Evolutionary conservation across 2,329 filamentous ascomycete species (phyloP).

Genomic region (Xylariales sp.): DNA sequence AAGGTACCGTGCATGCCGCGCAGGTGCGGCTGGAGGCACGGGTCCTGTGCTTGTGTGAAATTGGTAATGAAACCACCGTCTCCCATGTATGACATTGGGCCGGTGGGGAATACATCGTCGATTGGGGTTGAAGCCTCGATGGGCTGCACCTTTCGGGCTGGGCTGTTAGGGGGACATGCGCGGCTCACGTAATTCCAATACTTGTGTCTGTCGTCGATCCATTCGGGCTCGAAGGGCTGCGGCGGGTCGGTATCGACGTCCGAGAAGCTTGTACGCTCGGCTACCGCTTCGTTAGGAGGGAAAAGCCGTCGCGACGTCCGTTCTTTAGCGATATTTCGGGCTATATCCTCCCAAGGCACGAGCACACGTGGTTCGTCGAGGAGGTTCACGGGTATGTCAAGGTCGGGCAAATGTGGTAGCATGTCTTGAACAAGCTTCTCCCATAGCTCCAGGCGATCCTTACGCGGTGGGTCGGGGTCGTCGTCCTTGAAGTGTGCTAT

Average conservation of each 20-base stretch:
- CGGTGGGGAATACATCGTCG: too few species aligned
- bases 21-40: constrained; percentile 59
- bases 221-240: too few species aligned
- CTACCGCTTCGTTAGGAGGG: constrained; percentile 57
- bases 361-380: constrained; percentile 74
- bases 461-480: constrained; percentile 11
- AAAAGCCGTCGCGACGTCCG: constrained; percentile 56
- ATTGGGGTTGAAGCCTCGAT: too few species aligned
- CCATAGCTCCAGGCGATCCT: constrained; percentile 54
- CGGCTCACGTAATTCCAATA: too few species aligned
- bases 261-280: constrained; percentile 34
- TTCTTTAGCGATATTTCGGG: constrained; percentile 62
- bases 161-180: too few species aligned
- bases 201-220: too few species aligned
- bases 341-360: constrained; percentile 67
- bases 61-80: too few species aligned
- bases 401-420: constrained; percentile 64
- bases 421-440: constrained; percentile 62
- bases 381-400: constrained; percentile 74
- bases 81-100: too few species aligned
- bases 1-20: constrained; percentile 64
- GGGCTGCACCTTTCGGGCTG: too few species aligned
- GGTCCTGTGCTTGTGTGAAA: constrained; percentile 50
- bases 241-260: too few species aligned
- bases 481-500: constrained; percentile 52